Evolutionary conservation across 2,329 filamentous ascomycete species (phyloP).

Genomic region (Paraphaeosphaeria sporulosa): DNA sequence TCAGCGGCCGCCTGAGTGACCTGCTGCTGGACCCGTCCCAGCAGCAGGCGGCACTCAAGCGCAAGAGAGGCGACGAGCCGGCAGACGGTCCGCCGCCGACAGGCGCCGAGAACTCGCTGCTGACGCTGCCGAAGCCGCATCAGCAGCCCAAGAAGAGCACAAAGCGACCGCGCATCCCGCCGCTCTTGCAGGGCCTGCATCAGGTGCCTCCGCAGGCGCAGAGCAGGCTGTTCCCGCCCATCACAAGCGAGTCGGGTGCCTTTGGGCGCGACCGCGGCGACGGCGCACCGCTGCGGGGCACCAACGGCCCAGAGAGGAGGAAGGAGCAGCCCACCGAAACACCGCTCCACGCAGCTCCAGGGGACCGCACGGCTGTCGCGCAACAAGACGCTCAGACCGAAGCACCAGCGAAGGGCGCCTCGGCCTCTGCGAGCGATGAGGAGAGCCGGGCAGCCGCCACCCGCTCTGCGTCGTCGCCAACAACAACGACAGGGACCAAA

Average conservation of each 20-base stretch:
- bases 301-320: constrained; percentile 17
- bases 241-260: constrained; percentile 57
- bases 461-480: not conserved
- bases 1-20: constrained; percentile 40
- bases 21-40: constrained; percentile 34
- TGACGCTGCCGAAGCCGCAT: constrained; percentile 51
- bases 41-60: constrained; percentile 25
- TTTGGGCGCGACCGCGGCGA: constrained; percentile 33
- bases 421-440: constrained; percentile 11
- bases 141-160: constrained; percentile 39
- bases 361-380: not conserved
- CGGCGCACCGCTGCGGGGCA: constrained; percentile 21
- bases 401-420: not conserved
- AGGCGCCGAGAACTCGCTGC: constrained; percentile 30
- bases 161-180: constrained; percentile 53
- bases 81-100: constrained; percentile 21
- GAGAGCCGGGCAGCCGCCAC: constrained; percentile 4
- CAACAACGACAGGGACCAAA: constrained; percentile 26
- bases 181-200: constrained; percentile 66
- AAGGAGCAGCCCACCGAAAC: constrained; percentile 16
- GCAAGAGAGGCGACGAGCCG: constrained; percentile 29
- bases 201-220: constrained; percentile 66
- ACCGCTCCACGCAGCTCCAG: not conserved
- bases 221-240: constrained; percentile 67
- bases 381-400: not conserved